A percentile compares a stretch with the other conserved stretches of the same genome.
phyloP scores from a whole-genome alignment of 78 protist species.

The Dictyostelium brefeldianum region DNA sequence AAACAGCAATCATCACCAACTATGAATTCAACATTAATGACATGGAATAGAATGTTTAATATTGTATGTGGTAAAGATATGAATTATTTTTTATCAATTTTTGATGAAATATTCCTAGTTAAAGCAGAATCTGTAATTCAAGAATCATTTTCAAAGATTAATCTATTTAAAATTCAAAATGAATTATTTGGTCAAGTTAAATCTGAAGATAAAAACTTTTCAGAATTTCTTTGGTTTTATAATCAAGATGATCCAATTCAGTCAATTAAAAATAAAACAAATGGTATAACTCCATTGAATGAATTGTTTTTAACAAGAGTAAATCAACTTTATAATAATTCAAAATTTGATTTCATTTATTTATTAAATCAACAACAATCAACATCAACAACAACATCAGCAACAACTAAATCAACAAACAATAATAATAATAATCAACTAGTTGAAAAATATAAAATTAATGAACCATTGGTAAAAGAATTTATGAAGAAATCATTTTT shows the following conservation, averaged over 20 bases:
- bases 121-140: constrained; percentile 24
- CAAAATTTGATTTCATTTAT: constrained; percentile 21
- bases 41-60: neutral
- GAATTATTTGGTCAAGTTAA: neutral
- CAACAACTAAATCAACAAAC: neutral
- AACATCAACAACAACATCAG: neutral
- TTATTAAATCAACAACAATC: constrained; percentile 15
- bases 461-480: constrained; percentile 46
- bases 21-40: neutral
- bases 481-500: constrained; percentile 51
- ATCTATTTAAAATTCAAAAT: constrained; percentile 10
- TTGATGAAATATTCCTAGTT: constrained; percentile 38
- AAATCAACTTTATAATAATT: constrained; percentile 11
- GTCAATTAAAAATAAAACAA: constrained; percentile 65
- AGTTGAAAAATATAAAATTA: neutral
- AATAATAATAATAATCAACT: neutral
- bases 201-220: constrained; percentile 45
- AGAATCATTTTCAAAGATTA: constrained; percentile 18
- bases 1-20: neutral
- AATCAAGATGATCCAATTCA: constrained; percentile 62
- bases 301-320: constrained; percentile 20
- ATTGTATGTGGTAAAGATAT: constrained; percentile 14
- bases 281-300: constrained; percentile 62
- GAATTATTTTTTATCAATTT: constrained; percentile 1
- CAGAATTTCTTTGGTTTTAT: constrained; percentile 35